Percentiles rank a stretch among this genome's conserved stretches.
Evolutionary conservation across 495 filamentous ascomycete species (phyloP).

Genomic region (Aspergillus coremiiformis): DNA sequence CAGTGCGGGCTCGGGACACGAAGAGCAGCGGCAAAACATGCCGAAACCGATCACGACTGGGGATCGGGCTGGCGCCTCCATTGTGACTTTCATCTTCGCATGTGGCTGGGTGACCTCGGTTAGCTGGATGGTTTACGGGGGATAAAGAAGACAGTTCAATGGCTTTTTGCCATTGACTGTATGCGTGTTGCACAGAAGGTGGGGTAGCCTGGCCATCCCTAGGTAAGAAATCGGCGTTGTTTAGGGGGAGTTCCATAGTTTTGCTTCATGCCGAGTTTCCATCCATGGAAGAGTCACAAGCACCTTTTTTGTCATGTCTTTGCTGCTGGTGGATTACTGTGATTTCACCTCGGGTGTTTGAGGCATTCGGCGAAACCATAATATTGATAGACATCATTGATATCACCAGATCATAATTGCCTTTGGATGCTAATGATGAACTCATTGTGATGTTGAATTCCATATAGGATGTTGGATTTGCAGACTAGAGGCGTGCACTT

Average conservation of each 20-base stretch:
- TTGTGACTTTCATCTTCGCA: constrained; percentile 54
- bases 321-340: not conserved
- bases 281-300: not conserved
- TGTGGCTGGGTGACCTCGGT: constrained; percentile 44
- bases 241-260: not conserved
- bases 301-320: not conserved
- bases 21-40: constrained; percentile 13
- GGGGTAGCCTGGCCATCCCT: too few relatives aligned
- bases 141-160: constrained; percentile 7
- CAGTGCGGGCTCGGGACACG: constrained; percentile 42
- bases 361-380: not conserved
- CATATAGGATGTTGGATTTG: not conserved
- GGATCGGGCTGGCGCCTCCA: constrained; percentile 58
- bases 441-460: too few relatives aligned
- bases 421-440: not conserved
- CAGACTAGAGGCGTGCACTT: not conserved
- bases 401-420: not conserved
- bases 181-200: not conserved
- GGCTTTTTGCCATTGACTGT: not conserved
- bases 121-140: constrained; percentile 37
- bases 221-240: not conserved
- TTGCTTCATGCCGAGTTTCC: not conserved
- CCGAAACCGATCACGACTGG: constrained; percentile 41
- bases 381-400: not conserved
- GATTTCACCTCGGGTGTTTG: not conserved